Evolutionary conservation across 768 basidiomycete genomes (phyloP), one percentile per base, ranked within the genome.

Genomic region (Calvatia gigantea): DNA sequence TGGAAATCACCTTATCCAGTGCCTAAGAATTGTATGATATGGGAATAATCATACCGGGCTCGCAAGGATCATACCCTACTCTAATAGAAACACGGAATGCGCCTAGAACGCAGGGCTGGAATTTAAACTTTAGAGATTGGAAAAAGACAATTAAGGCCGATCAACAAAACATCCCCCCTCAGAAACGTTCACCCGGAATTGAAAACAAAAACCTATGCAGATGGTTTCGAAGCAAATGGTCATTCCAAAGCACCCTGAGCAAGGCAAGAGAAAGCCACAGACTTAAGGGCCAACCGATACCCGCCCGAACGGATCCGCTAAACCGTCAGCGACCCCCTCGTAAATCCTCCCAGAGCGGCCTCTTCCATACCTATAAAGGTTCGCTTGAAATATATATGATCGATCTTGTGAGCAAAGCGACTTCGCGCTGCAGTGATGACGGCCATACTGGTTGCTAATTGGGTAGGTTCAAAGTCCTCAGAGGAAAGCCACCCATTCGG

Each of bases 301-400:
- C 83, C 82, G 53, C 70, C 78, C 64, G 76, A 56, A 78, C 80
- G 25, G 66, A 57, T 80, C 78, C 35, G 75, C 77, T 32, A 78
- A 79, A 64, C 80, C 80, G 28, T 72, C 75, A 60, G 77, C 80
- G 65, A 81, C 93, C 69, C 97, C 92, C 70, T 93, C 91, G 64
- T 94, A 94, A 62, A 94, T 93, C 73, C 94, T 97, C 80, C 98
- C n/a, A n/a, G n/a, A n/a, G n/a, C n/a, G n/a, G n/a, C 64, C 51
- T 98, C 96, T 70, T 98, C 96, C 96, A 98, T 98, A 77, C 96
- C 96, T 75, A 90, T 87, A 61, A 92, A 92, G 49, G 91, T 91
- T 70, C 91, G 90, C 71, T 92, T 96, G 59, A 93, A 94, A 79
- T 96, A 98, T 76, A 98, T 85, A 62, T 98, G 83, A 71, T 98